Base-by-base conservation (phyloP, 2,329 filamentous ascomycete genomes). In the Talaromyces albobiverticillius region DNA sequence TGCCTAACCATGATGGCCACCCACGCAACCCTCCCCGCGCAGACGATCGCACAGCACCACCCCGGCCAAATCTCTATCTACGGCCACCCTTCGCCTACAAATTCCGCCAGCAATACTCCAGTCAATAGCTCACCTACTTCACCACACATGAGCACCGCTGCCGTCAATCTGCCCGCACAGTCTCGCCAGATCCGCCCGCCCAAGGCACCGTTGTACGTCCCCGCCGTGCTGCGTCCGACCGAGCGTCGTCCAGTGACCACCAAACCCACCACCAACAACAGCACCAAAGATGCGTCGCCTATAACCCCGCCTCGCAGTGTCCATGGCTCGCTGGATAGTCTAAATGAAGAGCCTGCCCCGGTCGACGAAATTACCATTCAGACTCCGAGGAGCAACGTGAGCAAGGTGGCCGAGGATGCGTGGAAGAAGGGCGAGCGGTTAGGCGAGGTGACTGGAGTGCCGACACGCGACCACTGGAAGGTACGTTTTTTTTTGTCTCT, bases 401-500 rank as follows among this genome's bases (percentile, higher is more conserved):
- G 74, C 57, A 76, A 78, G 60, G 66, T 79, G 47, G 73, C 76
- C 46, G 78, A 78, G 61, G 74, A 81, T 53, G 78, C 81, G 58
- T 80, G 76, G 74, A 73, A 76, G 63, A 77, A 78, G 56, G 73
- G 75, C 46, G 74, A 76, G 55, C 76, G 80, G 38, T 69, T 82
- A 46, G 81, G 81, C 20, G 74, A 78, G 42, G 79, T 84, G 3
- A 81, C 80, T 13, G 83, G 83, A 4, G 74, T 76, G 16, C 83
- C 84, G 3, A 85, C 82, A 6, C 77, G 79, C 56, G 82, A 83
- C 55, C 84, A 86, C 69, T 87, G 84, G 84, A 85, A 86, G 77
- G 81, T 83, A 26, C 26, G 26, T 29, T 6, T 40, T 40, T 40
- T 22, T 7, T 7, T 6, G 20, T 38, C 8, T 36, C 8, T 10